phyloP scores from a whole-genome alignment of 352 stramenopile genomes.

The Phytophthora pinifolia region DNA sequence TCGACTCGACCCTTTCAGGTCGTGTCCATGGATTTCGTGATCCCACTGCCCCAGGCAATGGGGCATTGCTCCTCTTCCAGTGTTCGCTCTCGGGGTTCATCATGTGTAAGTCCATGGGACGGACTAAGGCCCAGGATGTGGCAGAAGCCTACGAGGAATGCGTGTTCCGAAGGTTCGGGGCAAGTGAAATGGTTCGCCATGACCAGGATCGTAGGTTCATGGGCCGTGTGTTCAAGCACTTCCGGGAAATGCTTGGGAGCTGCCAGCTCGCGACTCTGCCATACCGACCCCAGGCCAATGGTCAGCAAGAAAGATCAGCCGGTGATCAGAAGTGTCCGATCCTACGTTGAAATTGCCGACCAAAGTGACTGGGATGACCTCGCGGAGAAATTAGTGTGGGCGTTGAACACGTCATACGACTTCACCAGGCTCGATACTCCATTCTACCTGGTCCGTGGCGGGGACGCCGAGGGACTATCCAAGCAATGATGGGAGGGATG shows the following conservation, averaged over 20 bases:
- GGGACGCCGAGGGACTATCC: constrained; percentile 16
- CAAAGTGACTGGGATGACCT: constrained; percentile 39
- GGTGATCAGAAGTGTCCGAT: constrained; percentile 18
- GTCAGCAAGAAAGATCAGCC: constrained; percentile 38
- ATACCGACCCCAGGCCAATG: constrained; percentile 36
- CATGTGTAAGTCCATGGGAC: constrained; percentile 23
- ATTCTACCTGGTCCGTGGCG: constrained; percentile 22
- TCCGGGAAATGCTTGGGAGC: constrained; percentile 24
- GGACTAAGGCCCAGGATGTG: constrained; percentile 14
- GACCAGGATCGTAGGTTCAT: constrained; percentile 36
- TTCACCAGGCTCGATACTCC: constrained; percentile 6
- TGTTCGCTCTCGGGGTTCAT: constrained; percentile 22
- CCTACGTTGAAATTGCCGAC: constrained; percentile 20
- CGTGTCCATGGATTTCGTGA: constrained; percentile 21
- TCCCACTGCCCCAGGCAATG: constrained; percentile 7
- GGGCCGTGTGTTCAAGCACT: constrained; percentile 28
- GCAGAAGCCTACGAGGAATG: constrained; percentile 26
- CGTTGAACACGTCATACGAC: constrained; percentile 23
- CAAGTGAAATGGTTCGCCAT: constrained; percentile 17
- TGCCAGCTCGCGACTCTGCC: constrained; percentile 28
- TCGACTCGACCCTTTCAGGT: constrained; percentile 8
- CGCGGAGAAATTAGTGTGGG: constrained; percentile 25
- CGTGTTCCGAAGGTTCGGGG: constrained; percentile 29
- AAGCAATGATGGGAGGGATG: not conserved
- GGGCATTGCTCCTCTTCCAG: constrained; percentile 15